A percentile compares a stretch with the other conserved stretches of the same genome.
Conservation (phyloP, 164 flowering plant species). For the Umbilicus rupestris region DNA sequence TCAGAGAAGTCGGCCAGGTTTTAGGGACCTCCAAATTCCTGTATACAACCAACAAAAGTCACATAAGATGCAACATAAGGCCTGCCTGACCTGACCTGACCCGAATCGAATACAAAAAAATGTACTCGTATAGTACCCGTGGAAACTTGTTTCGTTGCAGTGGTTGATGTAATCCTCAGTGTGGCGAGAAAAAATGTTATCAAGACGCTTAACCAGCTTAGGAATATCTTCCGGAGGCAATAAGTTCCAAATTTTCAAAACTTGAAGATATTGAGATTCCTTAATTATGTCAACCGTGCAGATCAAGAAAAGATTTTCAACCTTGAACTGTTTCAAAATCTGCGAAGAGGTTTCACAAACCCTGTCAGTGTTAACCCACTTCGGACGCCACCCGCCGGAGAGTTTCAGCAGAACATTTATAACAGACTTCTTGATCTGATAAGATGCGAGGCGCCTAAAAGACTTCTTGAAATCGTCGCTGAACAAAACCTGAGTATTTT, state of each 20-base stretch:
- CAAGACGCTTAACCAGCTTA: slow-evolving; percentile 45
- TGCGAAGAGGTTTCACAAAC: slow-evolving; percentile 34
- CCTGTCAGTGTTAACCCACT: slow-evolving; percentile 23
- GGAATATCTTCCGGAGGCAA: slow-evolving; percentile 46
- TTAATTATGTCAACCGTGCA: slow-evolving; percentile 46
- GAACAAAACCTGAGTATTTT: slow-evolving; percentile 48
- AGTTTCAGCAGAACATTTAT: slow-evolving; percentile 38
- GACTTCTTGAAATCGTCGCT: slow-evolving; percentile 51
- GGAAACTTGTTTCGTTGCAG: slow-evolving; percentile 39
- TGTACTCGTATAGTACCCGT: slow-evolving; percentile 58
- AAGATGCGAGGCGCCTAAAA: slow-evolving; percentile 29
- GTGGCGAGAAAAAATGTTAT: slow-evolving; percentile 29
- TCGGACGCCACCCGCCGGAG: slow-evolving; percentile 67
- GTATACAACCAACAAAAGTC: neutral
- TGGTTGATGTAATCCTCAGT: slow-evolving; percentile 39
- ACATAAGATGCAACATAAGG: neutral
- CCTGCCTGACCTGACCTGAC: too few species aligned
- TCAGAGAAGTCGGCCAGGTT: slow-evolving; percentile 30
- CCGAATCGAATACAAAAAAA: neutral
- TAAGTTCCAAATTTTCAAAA: slow-evolving; percentile 66
- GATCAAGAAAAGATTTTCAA: slow-evolving; percentile 37
- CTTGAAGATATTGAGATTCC: slow-evolving; percentile 32
- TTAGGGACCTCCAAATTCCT: slow-evolving; percentile 63
- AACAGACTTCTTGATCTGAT: slow-evolving; percentile 23
- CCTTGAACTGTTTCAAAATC: slow-evolving; percentile 42